Base-by-base conservation (phyloP, 805 yeast genomes). In the Priceomyces medius region DNA sequence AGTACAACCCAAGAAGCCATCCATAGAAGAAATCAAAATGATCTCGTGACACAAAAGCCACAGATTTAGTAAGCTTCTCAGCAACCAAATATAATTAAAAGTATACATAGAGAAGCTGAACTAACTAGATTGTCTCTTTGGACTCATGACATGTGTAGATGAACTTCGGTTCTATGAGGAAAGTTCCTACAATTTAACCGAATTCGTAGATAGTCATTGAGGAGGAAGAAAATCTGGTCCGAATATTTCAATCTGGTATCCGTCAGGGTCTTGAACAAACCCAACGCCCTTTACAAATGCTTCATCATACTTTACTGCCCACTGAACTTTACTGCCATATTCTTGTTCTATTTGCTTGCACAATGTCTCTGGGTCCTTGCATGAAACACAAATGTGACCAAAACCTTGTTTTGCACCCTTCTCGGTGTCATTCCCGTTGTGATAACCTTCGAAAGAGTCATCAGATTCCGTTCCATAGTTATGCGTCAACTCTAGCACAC, bases 381-480 rank as follows among this genome's bases (percentile, higher is more conserved):
- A 78, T 6, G 88, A 73, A 21, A 93, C 67, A 51, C 95, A 86
- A 45, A 87, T 76, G 66, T 91, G 97, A 31, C 93, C 95, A 58
- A 77, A 93, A 10, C 98, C 98, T 56, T 79, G 83, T 18, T 84
- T 83, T 33, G 79, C 72, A 13, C 80, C 80, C 39, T 64, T 57
- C 21, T 63, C 73, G 19, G 72, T 66, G 32, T 64, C 54, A 63
- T 89, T 88, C 45, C 96, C 96, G 48, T 79, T 81, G 64, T 89
- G 95, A 64, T 91, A 93, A 19, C 76, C 75, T 38, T 73, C 66
- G 67, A 88, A 87, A 3, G 75, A 73, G 13, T 76, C 73, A 47
- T 91, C 96, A 16, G 67, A 56, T 60, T 93, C 99, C 17, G 97
- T 88, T 17, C 98, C 99, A 83, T 88, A 91, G 69, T 93, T 93